These are phyloP conservation scores for Posidonia australis DNA, from an alignment of 106 monocot species.

Conservation along the genomic window DNA sequence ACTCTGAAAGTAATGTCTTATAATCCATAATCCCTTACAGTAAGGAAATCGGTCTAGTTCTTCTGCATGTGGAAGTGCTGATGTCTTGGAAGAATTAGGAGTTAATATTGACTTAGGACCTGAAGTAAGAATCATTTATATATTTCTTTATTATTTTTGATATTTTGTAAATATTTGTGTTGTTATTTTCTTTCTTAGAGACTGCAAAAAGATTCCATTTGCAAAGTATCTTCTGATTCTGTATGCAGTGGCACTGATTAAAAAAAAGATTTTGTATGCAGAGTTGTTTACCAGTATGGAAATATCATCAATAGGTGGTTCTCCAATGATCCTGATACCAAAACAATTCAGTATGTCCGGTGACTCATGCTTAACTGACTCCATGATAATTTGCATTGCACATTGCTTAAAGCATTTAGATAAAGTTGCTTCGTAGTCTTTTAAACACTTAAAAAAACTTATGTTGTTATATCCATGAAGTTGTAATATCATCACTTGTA, in stretches of 20 bases:
- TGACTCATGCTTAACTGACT: too few species aligned
- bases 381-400: too few species aligned
- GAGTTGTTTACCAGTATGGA: too few species aligned
- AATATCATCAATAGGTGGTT: too few species aligned
- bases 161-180: slow-evolving; percentile 1
- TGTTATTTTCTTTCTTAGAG: background rate
- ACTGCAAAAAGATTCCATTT: too few species aligned
- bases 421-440: background rate
- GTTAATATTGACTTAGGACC: slow-evolving; percentile 68
- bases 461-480: background rate
- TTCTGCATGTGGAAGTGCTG: slow-evolving; percentile 95
- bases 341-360: too few species aligned
- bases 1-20: background rate
- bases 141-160: background rate
- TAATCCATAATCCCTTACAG: slow-evolving; percentile 22
- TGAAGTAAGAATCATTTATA: slow-evolving; percentile 30
- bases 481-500: background rate
- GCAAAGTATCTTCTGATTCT: too few species aligned
- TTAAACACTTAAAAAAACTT: too few species aligned
- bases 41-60: slow-evolving; percentile 94
- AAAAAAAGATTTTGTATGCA: too few species aligned
- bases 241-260: too few species aligned
- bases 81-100: slow-evolving; percentile 85
- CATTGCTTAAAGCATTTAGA: too few species aligned
- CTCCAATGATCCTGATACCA: too few species aligned